phyloP scores from a whole-genome alignment of 169 alveolate genomes.

The Cryptosporidium bovis region DNA sequence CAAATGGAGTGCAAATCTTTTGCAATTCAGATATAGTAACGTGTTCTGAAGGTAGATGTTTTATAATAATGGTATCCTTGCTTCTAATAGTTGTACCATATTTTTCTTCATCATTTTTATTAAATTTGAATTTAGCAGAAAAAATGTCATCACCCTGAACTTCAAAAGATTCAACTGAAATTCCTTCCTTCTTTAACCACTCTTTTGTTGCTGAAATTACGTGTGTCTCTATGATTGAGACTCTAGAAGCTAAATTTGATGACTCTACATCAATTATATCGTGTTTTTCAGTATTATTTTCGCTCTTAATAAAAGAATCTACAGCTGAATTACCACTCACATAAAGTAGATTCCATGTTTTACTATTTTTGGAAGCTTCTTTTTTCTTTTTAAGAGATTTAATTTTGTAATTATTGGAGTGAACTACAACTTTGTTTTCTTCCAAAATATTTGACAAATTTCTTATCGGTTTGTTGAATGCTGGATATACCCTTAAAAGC shows the following conservation, averaged over 20 bases:
- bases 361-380: constrained; percentile 86
- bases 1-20: constrained; percentile 86
- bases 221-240: constrained; percentile 92
- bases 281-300: constrained; percentile 82
- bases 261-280: constrained; percentile 85
- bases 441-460: constrained; percentile 66
- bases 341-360: constrained; percentile 95
- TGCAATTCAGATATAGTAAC: constrained; percentile 79
- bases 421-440: constrained; percentile 83
- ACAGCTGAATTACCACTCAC: constrained; percentile 93
- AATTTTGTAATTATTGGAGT: constrained; percentile 82
- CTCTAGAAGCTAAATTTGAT: constrained; percentile 89
- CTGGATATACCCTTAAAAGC: constrained; percentile 76
- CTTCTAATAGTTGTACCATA: constrained; percentile 76
- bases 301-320: constrained; percentile 86
- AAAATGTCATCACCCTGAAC: constrained; percentile 76
- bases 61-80: constrained; percentile 78
- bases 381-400: constrained; percentile 81
- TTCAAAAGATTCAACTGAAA: constrained; percentile 87
- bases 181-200: constrained; percentile 94
- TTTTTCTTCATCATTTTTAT: constrained; percentile 22
- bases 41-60: constrained; percentile 79
- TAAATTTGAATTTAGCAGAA: constrained; percentile 31
- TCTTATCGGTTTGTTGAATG: constrained; percentile 75
- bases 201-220: constrained; percentile 92